These are phyloP conservation scores for Venustampulla echinocandica DNA, from an alignment of 495 filamentous ascomycete genomes.

Conservation along the genomic window DNA sequence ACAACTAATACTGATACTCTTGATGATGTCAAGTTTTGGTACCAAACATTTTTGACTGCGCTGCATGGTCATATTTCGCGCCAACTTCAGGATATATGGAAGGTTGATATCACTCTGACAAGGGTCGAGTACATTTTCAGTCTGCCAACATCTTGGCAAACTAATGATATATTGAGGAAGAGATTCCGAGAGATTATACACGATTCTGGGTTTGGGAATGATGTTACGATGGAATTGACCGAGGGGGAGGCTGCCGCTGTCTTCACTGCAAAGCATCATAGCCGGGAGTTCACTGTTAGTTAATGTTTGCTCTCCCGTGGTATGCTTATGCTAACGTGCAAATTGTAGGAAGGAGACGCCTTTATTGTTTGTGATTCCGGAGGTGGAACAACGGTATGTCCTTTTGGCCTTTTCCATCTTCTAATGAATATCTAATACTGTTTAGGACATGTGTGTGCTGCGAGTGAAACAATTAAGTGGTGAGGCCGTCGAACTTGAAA, in stretches of 20 bases:
- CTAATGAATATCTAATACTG: neutral
- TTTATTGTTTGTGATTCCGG: conserved; percentile 8
- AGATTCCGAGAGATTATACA: neutral
- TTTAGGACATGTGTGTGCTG: conserved; percentile 6
- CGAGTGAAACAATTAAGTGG: neutral
- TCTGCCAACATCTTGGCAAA: conserved; percentile 1
- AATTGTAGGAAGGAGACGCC: neutral
- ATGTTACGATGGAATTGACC: neutral
- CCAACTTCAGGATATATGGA: neutral
- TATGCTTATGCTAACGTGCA: neutral
- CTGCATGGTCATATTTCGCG: neutral
- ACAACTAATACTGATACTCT: neutral
- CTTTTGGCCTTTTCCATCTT: neutral
- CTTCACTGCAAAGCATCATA: conserved; percentile 1
- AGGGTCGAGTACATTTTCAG: conserved; percentile 5
- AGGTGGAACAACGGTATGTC: conserved; percentile 4
- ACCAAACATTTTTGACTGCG: neutral
- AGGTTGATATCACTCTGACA: neutral
- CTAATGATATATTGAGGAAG: neutral
- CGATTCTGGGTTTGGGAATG: neutral
- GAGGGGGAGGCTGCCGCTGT: conserved; percentile 3
- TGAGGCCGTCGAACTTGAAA: neutral
- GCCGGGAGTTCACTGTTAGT: neutral
- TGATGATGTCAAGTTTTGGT: conserved; percentile 1
- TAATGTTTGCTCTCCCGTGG: neutral